A percentile compares a stretch with the other conserved stretches of the same genome.
Evolutionary conservation across 768 basidiomycete species (phyloP).

Genomic region (Pulveroboletus sp.): DNA sequence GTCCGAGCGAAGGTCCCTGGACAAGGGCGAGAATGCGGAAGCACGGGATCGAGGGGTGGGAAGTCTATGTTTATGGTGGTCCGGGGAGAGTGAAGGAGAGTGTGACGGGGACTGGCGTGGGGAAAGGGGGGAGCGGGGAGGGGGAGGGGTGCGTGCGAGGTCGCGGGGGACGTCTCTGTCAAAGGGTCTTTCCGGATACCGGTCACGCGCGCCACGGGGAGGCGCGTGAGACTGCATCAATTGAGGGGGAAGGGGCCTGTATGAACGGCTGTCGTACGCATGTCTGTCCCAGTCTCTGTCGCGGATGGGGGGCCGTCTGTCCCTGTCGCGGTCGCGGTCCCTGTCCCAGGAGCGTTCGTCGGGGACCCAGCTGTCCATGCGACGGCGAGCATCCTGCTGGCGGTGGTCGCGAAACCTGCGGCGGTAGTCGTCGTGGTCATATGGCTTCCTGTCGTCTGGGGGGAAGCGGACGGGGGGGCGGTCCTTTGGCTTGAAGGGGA

Average conservation of each 20-base stretch:
- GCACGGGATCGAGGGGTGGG: slow-evolving; percentile 38
- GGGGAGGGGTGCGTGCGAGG: slow-evolving; percentile 19
- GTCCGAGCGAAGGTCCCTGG: slow-evolving; percentile 34
- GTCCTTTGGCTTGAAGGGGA: slow-evolving; percentile 64
- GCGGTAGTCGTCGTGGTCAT: slow-evolving; percentile 47
- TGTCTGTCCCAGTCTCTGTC: slow-evolving; percentile 27
- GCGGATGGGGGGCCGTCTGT: slow-evolving; percentile 22
- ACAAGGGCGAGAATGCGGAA: slow-evolving; percentile 37
- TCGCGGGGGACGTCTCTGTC: slow-evolving; percentile 24
- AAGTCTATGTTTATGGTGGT: slow-evolving; percentile 30
- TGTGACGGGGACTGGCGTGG: slow-evolving; percentile 32
- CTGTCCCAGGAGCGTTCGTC: slow-evolving; percentile 27
- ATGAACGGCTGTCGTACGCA: slow-evolving; percentile 16
- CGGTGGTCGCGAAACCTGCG: slow-evolving; percentile 24
- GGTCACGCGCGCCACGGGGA: slow-evolving; percentile 20
- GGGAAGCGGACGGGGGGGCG: slow-evolving; percentile 34
- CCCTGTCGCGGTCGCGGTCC: slow-evolving; percentile 25
- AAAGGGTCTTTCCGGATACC: slow-evolving; percentile 21
- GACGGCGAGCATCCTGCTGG: slow-evolving; percentile 22
- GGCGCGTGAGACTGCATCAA: slow-evolving; percentile 5
- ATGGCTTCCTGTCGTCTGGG: slow-evolving; percentile 28
- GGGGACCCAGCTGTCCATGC: slow-evolving; percentile 23
- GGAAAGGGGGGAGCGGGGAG: slow-evolving; percentile 22
- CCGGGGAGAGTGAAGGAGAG: slow-evolving; percentile 40
- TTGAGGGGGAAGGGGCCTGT: slow-evolving; percentile 12